Percentiles rank a stretch among this genome's conserved stretches.
These are phyloP conservation scores for Neonectria hederae DNA, from an alignment of 2,329 filamentous ascomycete species.

Conservation along the genomic window DNA sequence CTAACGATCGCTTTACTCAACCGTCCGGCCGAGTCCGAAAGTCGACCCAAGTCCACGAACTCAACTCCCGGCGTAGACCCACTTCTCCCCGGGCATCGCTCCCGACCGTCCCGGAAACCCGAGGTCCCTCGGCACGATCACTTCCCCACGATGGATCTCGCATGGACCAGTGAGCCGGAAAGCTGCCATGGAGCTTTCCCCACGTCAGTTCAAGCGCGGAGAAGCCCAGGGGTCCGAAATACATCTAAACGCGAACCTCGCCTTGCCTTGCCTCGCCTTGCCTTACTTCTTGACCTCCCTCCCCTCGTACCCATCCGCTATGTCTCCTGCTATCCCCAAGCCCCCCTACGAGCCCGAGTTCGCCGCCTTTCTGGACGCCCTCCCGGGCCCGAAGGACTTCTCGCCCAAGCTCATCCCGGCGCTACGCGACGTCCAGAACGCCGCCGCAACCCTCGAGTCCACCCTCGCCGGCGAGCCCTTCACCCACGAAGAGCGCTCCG, in stretches of 20 bases:
- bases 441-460: conserved; percentile 23
- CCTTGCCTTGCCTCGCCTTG: not conserved
- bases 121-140: conserved; percentile 23
- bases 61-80: conserved; percentile 1
- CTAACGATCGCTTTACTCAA: not conserved
- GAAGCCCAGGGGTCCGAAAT: not conserved
- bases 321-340: conserved; percentile 26
- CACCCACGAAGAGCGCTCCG: conserved; percentile 33
- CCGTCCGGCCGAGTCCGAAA: too few relatives aligned
- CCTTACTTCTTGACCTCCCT: not conserved
- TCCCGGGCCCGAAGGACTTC: conserved; percentile 24
- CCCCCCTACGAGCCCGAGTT: conserved; percentile 37
- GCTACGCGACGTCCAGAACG: conserved; percentile 25
- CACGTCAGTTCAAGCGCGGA: conserved; percentile 2
- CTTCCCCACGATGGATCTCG: not conserved
- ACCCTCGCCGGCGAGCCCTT: conserved; percentile 30
- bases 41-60: not conserved
- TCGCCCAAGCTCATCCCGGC: conserved; percentile 28
- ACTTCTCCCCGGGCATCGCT: conserved; percentile 10
- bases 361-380: conserved; percentile 25
- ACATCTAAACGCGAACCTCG: not conserved
- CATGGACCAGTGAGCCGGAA: not conserved
- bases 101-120: conserved; percentile 3
- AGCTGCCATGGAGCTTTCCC: conserved; percentile 3
- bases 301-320: not conserved